Evolutionary conservation across 768 basidiomycete genomes (phyloP).

Genomic region (Leccinum sublutescens): DNA sequence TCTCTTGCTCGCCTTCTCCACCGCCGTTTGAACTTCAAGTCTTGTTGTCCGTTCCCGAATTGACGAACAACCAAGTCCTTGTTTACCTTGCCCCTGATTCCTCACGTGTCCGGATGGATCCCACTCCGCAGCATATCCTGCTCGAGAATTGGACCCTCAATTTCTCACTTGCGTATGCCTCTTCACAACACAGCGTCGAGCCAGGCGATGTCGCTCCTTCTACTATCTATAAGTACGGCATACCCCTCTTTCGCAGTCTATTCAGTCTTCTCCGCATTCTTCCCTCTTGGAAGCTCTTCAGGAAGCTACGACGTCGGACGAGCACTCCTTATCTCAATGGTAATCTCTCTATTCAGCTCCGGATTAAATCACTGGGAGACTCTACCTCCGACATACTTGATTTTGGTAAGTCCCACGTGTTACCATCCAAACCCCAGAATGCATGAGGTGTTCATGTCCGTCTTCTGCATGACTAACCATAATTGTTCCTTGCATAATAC

Average conservation of each 20-base stretch:
- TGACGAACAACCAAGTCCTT: slow-evolving; percentile 67
- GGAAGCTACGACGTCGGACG: slow-evolving; percentile 49
- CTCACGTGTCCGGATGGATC: slow-evolving; percentile 63
- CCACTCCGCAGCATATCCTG: slow-evolving; percentile 64
- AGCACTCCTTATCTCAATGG: slow-evolving; percentile 38
- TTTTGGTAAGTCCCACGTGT: slow-evolving; percentile 38
- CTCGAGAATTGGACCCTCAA: slow-evolving; percentile 69
- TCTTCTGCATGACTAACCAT: slow-evolving; percentile 10
- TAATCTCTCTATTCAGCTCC: slow-evolving; percentile 48
- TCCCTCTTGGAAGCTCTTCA: slow-evolving; percentile 73
- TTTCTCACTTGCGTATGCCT: slow-evolving; percentile 35
- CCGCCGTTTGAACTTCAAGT: slow-evolving; percentile 68
- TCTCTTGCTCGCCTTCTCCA: slow-evolving; percentile 34
- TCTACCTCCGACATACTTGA: slow-evolving; percentile 28
- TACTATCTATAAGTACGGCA: slow-evolving; percentile 83
- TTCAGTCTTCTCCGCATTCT: slow-evolving; percentile 66
- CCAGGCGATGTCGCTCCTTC: slow-evolving; percentile 58
- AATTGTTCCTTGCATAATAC: slow-evolving; percentile 7
- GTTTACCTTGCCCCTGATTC: slow-evolving; percentile 61
- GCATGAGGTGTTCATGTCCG: slow-evolving; percentile 34
- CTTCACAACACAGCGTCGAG: slow-evolving; percentile 23
- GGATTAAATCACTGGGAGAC: slow-evolving; percentile 39
- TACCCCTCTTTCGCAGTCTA: slow-evolving; percentile 77
- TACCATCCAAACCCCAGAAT: slow-evolving; percentile 24
- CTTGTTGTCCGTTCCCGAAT: slow-evolving; percentile 65